Evolutionary conservation across 345 rosid genomes (phyloP).

Genomic region (Syzygium aqueum): DNA sequence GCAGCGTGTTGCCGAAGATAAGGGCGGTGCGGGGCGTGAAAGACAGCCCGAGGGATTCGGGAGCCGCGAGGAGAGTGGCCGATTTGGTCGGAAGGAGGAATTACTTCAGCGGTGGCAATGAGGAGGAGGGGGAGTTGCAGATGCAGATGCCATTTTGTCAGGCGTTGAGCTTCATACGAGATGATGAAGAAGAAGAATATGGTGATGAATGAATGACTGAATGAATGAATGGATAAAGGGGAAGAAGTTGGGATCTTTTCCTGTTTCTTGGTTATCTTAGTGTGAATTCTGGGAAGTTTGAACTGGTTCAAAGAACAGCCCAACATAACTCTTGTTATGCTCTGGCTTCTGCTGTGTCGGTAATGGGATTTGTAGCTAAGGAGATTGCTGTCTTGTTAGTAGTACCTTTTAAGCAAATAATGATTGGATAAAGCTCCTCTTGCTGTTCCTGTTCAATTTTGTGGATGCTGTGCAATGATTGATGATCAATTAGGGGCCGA

Average conservation of each 20-base stretch:
- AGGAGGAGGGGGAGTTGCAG: background rate
- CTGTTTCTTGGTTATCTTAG: background rate
- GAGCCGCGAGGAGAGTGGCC: conserved; percentile 79
- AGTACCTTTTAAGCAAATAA: background rate
- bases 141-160: conserved; percentile 17
- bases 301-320: background rate
- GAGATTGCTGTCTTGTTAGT: background rate
- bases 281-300: background rate
- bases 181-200: conserved; percentile 5
- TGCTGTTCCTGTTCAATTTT: background rate
- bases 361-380: background rate
- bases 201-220: background rate
- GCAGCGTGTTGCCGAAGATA: conserved; percentile 55
- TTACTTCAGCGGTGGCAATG: conserved; percentile 22
- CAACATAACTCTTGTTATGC: background rate
- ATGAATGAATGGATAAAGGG: background rate
- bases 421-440: background rate
- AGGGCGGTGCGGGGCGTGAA: conserved; percentile 35
- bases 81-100: conserved; percentile 62
- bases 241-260: background rate
- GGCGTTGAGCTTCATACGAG: conserved; percentile 38
- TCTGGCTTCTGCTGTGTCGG: background rate
- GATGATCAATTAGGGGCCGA: background rate
- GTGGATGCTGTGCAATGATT: background rate
- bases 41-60: conserved; percentile 86